Percentiles rank a stretch among this genome's conserved stretches.
These are phyloP conservation scores for Plasmodium fragile DNA, from an alignment of 169 alveolate genomes.

Conservation along the genomic window DNA sequence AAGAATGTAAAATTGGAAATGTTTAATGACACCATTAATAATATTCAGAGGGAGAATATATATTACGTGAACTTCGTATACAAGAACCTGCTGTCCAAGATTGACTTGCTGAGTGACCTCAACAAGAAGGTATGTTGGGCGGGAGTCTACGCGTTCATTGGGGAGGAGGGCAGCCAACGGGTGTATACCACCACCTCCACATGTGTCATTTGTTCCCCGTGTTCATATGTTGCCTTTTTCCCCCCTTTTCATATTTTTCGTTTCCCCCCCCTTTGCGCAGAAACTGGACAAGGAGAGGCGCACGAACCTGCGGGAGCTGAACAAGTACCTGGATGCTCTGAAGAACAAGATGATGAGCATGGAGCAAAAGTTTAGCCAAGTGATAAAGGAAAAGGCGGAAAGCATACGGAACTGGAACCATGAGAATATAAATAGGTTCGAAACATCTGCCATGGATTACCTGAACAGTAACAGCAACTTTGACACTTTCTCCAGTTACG, in stretches of 20 bases:
- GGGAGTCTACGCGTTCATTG: not conserved
- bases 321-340: conserved; percentile 14
- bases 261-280: not conserved
- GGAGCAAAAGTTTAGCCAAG: conserved; percentile 24
- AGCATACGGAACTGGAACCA: conserved; percentile 7
- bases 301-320: conserved; percentile 9
- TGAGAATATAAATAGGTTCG: conserved; percentile 5
- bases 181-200: not conserved
- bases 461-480: conserved; percentile 17
- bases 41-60: conserved; percentile 50
- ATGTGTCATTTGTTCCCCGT: not conserved
- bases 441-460: conserved; percentile 9
- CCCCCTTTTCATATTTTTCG: not conserved
- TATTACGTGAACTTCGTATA: conserved; percentile 42
- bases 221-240: not conserved
- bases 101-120: conserved; percentile 44
- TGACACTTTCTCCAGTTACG: conserved; percentile 45
- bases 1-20: conserved; percentile 19
- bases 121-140: conserved; percentile 43
- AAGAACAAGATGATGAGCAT: conserved; percentile 17
- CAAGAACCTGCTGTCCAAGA: conserved; percentile 37
- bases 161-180: not conserved
- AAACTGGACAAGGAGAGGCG: conserved; percentile 34
- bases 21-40: conserved; percentile 44
- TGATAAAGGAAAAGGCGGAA: conserved; percentile 7